These are phyloP conservation scores for Cytospora chrysosperma DNA, from an alignment of 2,329 filamentous ascomycete species.

Conservation along the genomic window DNA sequence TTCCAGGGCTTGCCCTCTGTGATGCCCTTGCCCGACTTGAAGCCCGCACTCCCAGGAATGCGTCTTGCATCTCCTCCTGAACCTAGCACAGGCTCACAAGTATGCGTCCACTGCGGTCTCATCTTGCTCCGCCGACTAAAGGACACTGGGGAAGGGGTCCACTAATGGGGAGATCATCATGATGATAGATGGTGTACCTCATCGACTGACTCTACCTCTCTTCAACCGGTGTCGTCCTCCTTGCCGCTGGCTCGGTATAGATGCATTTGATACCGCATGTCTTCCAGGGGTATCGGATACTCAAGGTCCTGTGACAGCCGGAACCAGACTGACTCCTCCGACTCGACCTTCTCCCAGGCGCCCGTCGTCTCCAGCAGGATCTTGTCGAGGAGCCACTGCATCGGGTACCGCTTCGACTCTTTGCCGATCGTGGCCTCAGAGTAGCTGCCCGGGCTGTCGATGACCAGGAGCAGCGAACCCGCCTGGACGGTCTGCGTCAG, in stretches of 20 bases:
- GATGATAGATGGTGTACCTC: neutral
- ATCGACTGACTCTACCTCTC: neutral
- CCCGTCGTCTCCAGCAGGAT: conserved; percentile 58
- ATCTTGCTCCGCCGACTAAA: neutral
- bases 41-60: too few species aligned
- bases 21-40: too few species aligned
- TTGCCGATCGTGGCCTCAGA: conserved; percentile 73
- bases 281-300: conserved; percentile 85
- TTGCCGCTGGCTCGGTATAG: conserved; percentile 58
- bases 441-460: conserved; percentile 93
- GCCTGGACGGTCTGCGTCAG: conserved; percentile 58
- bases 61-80: too few species aligned
- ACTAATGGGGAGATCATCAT: neutral
- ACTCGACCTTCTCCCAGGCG: conserved; percentile 72
- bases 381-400: conserved; percentile 89
- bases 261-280: conserved; percentile 94
- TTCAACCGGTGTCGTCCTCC: neutral
- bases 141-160: neutral
- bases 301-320: conserved; percentile 64
- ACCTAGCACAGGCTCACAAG: too few species aligned
- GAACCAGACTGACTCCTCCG: conserved; percentile 83
- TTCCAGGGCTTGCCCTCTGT: too few species aligned
- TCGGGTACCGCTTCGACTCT: conserved; percentile 71
- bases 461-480: conserved; percentile 73
- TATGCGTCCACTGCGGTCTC: too few species aligned